These are phyloP conservation scores for Dryas drummondii DNA, from an alignment of 306 rosid species.

Conservation along the genomic window DNA sequence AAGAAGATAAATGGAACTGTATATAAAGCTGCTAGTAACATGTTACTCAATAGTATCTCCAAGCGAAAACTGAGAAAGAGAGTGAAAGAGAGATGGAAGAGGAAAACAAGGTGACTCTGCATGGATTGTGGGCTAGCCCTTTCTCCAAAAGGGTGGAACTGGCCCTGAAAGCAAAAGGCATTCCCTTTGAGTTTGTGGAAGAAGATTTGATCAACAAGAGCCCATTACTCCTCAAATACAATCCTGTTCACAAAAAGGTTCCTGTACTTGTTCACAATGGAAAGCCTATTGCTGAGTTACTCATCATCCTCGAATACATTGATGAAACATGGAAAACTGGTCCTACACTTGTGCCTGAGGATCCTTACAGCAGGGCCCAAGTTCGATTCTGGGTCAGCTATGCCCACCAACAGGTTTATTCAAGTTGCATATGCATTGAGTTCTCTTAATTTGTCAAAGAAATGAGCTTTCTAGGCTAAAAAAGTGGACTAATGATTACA, in stretches of 20 bases:
- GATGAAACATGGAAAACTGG: conserved; percentile 29
- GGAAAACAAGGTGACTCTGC: conserved; percentile 19
- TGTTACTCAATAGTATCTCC: not conserved
- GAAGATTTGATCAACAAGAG: conserved; percentile 35
- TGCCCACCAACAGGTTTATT: conserved; percentile 12
- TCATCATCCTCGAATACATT: conserved; percentile 29
- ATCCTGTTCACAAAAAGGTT: conserved; percentile 26
- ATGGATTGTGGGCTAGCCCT: conserved; percentile 27
- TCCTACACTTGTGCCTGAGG: conserved; percentile 20
- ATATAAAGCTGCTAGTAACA: not conserved
- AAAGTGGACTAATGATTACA: not conserved
- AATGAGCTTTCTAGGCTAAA: too few species aligned
- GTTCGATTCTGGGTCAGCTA: conserved; percentile 24
- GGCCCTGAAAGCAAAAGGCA: not conserved
- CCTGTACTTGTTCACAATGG: conserved; percentile 38
- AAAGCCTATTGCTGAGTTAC: conserved; percentile 27
- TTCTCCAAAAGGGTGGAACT: conserved; percentile 2
- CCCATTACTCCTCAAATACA: conserved; percentile 10
- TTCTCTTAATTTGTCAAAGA: too few species aligned
- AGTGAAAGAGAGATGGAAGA: conserved; percentile 12
- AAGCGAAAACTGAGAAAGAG: not conserved
- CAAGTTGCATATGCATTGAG: not conserved
- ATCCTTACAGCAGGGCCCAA: conserved; percentile 16
- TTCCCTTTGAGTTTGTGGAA: conserved; percentile 10
- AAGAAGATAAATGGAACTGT: not conserved